A percentile compares a stretch with the other conserved stretches of the same genome.
Evolutionary conservation across 176 grass and related monocot genomes (phyloP).

Genomic region (Chloris gayana): DNA sequence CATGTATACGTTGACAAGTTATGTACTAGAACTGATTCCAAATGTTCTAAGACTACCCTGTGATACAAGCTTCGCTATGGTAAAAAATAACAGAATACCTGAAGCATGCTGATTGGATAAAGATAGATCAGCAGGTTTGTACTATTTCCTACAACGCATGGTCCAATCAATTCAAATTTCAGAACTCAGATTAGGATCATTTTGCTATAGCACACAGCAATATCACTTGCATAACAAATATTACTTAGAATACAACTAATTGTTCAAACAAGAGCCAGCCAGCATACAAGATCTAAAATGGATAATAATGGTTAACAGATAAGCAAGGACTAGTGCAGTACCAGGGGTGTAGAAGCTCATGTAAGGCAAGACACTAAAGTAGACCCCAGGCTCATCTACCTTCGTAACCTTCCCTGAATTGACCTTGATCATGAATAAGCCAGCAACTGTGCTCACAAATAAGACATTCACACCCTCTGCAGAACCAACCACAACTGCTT

Average conservation of each 20-base stretch:
- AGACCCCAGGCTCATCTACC: background rate
- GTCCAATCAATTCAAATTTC: too few species aligned
- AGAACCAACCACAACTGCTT: background rate
- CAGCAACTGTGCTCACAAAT: background rate
- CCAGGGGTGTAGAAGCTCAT: constrained; percentile 9
- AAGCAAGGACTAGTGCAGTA: background rate
- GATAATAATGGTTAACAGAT: background rate
- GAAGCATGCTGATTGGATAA: background rate
- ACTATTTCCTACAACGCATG: background rate
- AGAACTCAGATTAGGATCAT: too few species aligned
- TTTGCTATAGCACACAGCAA: too few species aligned
- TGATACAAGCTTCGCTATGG: background rate
- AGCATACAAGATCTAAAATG: background rate
- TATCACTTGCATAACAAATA: background rate
- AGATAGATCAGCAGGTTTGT: background rate
- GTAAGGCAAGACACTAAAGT: background rate
- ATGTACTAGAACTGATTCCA: background rate
- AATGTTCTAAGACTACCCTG: background rate
- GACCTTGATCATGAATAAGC: background rate
- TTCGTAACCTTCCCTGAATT: background rate
- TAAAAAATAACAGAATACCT: background rate
- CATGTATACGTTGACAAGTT: background rate
- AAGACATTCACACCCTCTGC: background rate
- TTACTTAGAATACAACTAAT: background rate
- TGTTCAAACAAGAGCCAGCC: background rate